phyloP scores from a whole-genome alignment of 441 rosid genomes.

The Adansonia madagascariensis region DNA sequence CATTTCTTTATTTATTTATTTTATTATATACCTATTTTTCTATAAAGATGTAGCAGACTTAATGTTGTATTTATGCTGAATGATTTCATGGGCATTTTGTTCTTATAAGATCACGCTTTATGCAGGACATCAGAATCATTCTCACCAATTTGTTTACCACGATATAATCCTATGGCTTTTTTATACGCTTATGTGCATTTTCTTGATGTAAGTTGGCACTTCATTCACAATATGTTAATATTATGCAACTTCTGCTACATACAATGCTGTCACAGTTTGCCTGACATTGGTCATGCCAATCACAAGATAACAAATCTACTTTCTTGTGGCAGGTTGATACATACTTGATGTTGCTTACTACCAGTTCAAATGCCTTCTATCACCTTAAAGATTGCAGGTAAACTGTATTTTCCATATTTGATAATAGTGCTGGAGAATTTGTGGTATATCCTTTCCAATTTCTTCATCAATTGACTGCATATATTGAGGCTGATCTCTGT shows the following conservation, averaged over 20 bases:
- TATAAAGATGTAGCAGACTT: neutral
- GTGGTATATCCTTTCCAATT: neutral
- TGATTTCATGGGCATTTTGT: conserved; percentile 14
- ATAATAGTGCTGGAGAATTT: neutral
- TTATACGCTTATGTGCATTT: conserved; percentile 93
- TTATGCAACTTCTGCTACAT: conserved; percentile 4
- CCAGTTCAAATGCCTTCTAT: conserved; percentile 95
- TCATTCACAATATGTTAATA: conserved; percentile 21
- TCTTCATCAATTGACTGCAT: conserved; percentile 12
- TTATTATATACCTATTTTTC: neutral
- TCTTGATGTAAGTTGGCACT: conserved; percentile 76
- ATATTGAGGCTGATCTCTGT: neutral
- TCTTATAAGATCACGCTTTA: conserved; percentile 32
- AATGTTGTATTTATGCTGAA: neutral
- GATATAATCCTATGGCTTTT: conserved; percentile 95
- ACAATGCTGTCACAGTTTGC: conserved; percentile 17
- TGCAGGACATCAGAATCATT: conserved; percentile 97
- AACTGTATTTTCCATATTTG: conserved; percentile 22
- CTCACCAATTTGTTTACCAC: conserved; percentile 96
- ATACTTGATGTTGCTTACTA: conserved; percentile 86
- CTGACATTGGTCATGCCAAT: conserved; percentile 19
- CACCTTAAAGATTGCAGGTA: conserved; percentile 99
- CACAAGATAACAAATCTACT: conserved; percentile 26
- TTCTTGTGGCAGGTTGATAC: conserved; percentile 72
- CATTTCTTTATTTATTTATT: conserved; percentile 2